A percentile compares a stretch with the other conserved stretches of the same genome.
These are phyloP conservation scores for Carallia brachiata DNA, from an alignment of 345 rosid species.

Conservation along the genomic window DNA sequence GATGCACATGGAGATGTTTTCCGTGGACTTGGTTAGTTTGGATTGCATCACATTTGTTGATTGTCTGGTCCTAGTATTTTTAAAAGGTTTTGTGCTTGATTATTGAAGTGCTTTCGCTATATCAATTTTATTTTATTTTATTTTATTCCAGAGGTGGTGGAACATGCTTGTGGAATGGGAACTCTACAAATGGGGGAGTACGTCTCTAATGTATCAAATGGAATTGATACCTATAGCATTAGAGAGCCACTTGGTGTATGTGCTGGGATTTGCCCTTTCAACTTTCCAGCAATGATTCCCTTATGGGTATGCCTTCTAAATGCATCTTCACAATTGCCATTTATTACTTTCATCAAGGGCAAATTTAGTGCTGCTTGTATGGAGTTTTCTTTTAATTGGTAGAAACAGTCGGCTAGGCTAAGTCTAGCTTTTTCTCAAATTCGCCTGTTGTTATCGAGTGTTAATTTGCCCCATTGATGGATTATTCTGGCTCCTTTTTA, in stretches of 20 bases:
- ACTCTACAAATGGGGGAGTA: slow-evolving; percentile 95
- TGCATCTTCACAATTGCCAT: not conserved
- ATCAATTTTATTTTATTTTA: not conserved
- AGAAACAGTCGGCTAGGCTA: not conserved
- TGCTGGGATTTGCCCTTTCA: slow-evolving; percentile 98
- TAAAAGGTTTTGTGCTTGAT: not conserved
- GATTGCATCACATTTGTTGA: not conserved
- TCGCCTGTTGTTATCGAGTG: not conserved
- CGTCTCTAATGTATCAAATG: slow-evolving; percentile 79
- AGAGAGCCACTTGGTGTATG: slow-evolving; percentile 98
- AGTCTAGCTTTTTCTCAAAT: not conserved
- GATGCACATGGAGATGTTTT: slow-evolving; percentile 98
- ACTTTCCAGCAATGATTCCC: slow-evolving; percentile 99
- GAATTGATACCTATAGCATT: slow-evolving; percentile 87
- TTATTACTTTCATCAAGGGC: not conserved
- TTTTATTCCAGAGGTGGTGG: slow-evolving; percentile 79
- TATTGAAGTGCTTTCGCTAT: slow-evolving; percentile 1
- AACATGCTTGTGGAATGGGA: slow-evolving; percentile 98
- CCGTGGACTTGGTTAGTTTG: slow-evolving; percentile 78
- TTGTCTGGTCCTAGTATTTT: slow-evolving; percentile 7
- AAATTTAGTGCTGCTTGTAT: not conserved
- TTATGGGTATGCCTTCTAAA: slow-evolving; percentile 62
- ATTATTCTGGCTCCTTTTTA: not conserved
- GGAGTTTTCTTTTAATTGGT: slow-evolving; percentile 9
- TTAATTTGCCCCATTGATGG: not conserved